Percentiles rank a stretch among this genome's conserved stretches.
Evolutionary conservation across 306 rosid genomes (phyloP).

Genomic region (Alnus rubra): DNA sequence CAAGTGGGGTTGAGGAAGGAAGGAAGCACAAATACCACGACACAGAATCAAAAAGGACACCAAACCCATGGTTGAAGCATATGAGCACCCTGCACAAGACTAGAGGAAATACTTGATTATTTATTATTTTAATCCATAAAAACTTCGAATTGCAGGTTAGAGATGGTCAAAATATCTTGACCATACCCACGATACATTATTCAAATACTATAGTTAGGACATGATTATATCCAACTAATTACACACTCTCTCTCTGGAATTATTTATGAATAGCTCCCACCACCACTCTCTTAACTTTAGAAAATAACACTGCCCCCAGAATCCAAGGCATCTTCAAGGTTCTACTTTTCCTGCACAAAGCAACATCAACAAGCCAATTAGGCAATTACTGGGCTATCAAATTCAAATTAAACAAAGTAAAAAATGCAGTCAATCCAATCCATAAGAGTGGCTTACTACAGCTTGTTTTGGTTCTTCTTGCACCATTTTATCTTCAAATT

Average conservation of each 20-base stretch:
- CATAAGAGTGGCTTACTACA: too few species aligned
- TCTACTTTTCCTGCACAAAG: conserved; percentile 42
- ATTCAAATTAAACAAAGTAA: not conserved
- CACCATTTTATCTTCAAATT: too few species aligned
- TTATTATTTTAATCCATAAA: conserved; percentile 40
- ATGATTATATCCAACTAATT: conserved; percentile 25
- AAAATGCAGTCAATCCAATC: not conserved
- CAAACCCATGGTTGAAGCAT: conserved; percentile 25
- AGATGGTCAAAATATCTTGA: conserved; percentile 43
- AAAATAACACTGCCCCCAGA: conserved; percentile 28
- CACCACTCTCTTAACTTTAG: conserved; percentile 9
- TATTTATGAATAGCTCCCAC: conserved; percentile 19
- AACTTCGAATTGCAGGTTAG: conserved; percentile 30
- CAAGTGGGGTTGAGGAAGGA: conserved; percentile 25
- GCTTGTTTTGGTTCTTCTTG: too few species aligned
- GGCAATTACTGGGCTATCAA: not conserved
- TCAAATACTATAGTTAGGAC: conserved; percentile 20
- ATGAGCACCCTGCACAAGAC: conserved; percentile 34
- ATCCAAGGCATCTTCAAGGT: conserved; percentile 32
- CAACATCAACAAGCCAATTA: conserved; percentile 21
- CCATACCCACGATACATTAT: conserved; percentile 37
- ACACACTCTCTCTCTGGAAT: conserved; percentile 11
- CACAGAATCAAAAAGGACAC: conserved; percentile 26
- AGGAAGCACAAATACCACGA: conserved; percentile 42
- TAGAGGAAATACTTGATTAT: conserved; percentile 38